Base-by-base conservation (phyloP, 371 early-diverging fungal species). In the Mucor saturninus region DNA sequence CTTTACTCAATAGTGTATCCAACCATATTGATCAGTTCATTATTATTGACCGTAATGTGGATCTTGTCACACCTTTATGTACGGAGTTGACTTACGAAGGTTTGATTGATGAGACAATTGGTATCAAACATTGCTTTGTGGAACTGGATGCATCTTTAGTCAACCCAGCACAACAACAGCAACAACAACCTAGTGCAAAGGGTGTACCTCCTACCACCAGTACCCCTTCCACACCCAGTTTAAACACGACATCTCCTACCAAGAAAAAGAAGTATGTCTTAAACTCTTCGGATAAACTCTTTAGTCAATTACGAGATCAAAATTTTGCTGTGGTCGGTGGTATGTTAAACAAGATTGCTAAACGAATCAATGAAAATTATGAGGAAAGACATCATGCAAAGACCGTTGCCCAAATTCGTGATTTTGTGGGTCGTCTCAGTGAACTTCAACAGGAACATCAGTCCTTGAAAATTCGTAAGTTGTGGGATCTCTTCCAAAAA, bases 51-150 rank as follows among this genome's bases (percentile, higher is more conserved):
- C 86, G 97, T 3, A 86, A 86, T 35, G 91, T 92, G 4, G 98
- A 98, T 73, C 69, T 96, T 45, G 80, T 94, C 15, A 96, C 96
- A 2, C 97, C 96, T 4, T 74, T 98, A 46, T 90, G 95, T 68
- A 97, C 95, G 0, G 94, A 95, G 70, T 74, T 97, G 56, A 97
- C 98, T 0, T 98, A 97, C 74, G 93, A 95, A 74, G 96, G 96
- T 2, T 78, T 97, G 28, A 85, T 98, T 59, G 95, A 96, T 71
- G 92, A 92, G 67, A 83, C 83, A 5, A 88, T 87, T 60, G 86
- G 86, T 2, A 89, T 93, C 54, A 77, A 77, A 53, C 79, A 87
- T 58, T 81, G 88, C 80, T 82, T 86, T 61, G 86, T 89, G n/a
- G 86, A 87, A 56, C 73, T 89, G 29, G 88, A 87, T 69, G 76